A percentile compares a stretch with the other conserved stretches of the same genome.
phyloP scores from a whole-genome alignment of 352 stramenopile species.

The Thalassiosira hispida region DNA sequence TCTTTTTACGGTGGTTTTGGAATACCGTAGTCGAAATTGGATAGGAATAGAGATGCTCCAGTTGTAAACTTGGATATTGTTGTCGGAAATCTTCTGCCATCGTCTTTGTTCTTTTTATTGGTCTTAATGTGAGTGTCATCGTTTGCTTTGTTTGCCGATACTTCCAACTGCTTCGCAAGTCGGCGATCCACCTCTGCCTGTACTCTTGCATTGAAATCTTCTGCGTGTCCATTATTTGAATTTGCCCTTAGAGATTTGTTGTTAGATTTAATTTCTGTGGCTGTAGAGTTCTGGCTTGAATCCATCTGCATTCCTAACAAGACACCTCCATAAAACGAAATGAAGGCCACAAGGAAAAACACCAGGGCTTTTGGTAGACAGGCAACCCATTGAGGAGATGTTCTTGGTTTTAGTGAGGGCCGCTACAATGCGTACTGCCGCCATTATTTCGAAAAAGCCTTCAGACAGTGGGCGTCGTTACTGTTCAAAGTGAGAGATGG shows the following conservation, averaged over 20 bases:
- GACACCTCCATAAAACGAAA: slow-evolving; percentile 44
- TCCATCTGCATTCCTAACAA: slow-evolving; percentile 41
- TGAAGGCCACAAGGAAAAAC: slow-evolving; percentile 23
- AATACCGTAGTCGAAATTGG: slow-evolving; percentile 57
- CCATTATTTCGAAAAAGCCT: too few relatives aligned
- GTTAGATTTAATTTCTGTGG: background rate
- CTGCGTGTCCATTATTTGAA: background rate
- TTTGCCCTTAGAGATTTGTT: background rate
- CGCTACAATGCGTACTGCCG: slow-evolving; percentile 16
- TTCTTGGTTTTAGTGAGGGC: background rate
- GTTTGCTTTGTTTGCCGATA: background rate
- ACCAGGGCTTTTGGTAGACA: slow-evolving; percentile 23
- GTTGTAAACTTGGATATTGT: slow-evolving; percentile 33
- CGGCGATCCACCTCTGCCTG: slow-evolving; percentile 35
- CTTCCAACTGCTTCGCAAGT: too few relatives aligned
- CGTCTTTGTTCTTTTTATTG: background rate
- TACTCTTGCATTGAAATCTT: slow-evolving; percentile 21
- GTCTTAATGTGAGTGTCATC: background rate
- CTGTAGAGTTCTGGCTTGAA: background rate
- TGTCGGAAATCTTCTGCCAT: slow-evolving; percentile 37
- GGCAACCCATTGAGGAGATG: background rate
- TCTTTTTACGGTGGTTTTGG: slow-evolving; percentile 49
- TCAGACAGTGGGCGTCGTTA: too few relatives aligned
- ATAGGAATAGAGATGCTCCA: slow-evolving; percentile 41
- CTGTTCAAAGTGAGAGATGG: too few relatives aligned